Evolutionary conservation across 495 filamentous ascomycete species (phyloP).

Genomic region (Neurospora tetraspora): DNA sequence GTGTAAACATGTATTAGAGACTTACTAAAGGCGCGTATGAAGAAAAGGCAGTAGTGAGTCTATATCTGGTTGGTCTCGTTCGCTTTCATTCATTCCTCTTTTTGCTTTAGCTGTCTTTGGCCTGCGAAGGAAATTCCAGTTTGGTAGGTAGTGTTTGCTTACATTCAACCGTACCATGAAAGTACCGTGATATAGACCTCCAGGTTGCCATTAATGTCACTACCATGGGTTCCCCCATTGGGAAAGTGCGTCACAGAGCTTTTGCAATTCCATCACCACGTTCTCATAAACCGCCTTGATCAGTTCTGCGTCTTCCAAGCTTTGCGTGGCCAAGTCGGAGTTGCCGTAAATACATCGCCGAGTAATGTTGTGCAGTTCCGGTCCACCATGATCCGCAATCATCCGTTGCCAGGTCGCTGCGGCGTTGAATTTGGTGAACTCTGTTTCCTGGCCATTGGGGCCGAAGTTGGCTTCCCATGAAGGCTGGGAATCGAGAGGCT

Average conservation of each 20-base stretch:
- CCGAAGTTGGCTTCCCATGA: not conserved
- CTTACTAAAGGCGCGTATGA: too few relatives aligned
- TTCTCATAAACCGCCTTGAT: not conserved
- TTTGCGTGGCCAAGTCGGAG: not conserved
- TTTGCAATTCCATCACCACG: not conserved
- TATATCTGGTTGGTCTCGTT: too few relatives aligned
- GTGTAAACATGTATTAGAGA: too few relatives aligned
- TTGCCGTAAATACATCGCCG: not conserved
- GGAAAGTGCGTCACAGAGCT: not conserved
- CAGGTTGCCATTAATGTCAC: too few relatives aligned
- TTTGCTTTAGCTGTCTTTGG: too few relatives aligned
- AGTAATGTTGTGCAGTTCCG: not conserved
- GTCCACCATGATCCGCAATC: not conserved
- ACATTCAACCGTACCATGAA: too few relatives aligned
- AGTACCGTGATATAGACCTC: too few relatives aligned
- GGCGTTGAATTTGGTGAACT: not conserved
- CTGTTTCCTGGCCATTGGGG: not conserved
- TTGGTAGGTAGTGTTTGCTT: too few relatives aligned
- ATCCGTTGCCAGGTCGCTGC: not conserved
- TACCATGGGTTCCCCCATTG: too few relatives aligned
- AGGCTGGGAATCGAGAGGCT: not conserved
- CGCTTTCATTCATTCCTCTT: too few relatives aligned
- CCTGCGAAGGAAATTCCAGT: too few relatives aligned
- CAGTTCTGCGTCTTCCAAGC: not conserved
- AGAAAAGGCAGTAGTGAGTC: too few relatives aligned